These are phyloP conservation scores for Cryptosporidium muris DNA, from an alignment of 169 alveolate genomes.

Conservation along the genomic window DNA sequence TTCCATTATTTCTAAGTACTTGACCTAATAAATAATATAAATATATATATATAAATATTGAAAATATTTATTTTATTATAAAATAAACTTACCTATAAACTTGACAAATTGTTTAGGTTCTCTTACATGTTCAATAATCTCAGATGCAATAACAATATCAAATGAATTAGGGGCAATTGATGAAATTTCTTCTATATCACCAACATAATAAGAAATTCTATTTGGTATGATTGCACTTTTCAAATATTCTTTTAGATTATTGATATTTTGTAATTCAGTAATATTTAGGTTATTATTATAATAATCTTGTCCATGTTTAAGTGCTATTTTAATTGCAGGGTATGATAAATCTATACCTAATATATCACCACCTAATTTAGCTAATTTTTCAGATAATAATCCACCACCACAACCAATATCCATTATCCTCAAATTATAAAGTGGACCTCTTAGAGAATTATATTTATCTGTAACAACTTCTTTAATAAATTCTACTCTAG, in stretches of 20 bases:
- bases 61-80: neutral
- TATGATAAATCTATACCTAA: neutral
- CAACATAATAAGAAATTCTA: neutral
- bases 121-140: conserved; percentile 11
- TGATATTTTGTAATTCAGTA: neutral
- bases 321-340: conserved; percentile 6
- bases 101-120: neutral
- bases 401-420: conserved; percentile 34
- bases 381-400: conserved; percentile 7
- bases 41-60: neutral
- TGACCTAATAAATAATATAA: no score
- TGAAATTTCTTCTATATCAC: neutral
- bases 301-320: neutral
- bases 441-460: conserved; percentile 13
- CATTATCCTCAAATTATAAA: conserved; percentile 1
- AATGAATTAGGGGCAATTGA: neutral
- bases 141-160: conserved; percentile 10
- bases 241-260: neutral
- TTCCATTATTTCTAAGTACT: conserved; percentile 1
- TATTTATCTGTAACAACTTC: conserved; percentile 11
- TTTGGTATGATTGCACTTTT: neutral
- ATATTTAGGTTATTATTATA: neutral
- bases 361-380: conserved; percentile 17
- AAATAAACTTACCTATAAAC: conserved; percentile 1
- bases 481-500: conserved; percentile 1